Evolutionary conservation across 2,329 filamentous ascomycete genomes (phyloP).

Genomic region (Fusarium verrucosum): DNA sequence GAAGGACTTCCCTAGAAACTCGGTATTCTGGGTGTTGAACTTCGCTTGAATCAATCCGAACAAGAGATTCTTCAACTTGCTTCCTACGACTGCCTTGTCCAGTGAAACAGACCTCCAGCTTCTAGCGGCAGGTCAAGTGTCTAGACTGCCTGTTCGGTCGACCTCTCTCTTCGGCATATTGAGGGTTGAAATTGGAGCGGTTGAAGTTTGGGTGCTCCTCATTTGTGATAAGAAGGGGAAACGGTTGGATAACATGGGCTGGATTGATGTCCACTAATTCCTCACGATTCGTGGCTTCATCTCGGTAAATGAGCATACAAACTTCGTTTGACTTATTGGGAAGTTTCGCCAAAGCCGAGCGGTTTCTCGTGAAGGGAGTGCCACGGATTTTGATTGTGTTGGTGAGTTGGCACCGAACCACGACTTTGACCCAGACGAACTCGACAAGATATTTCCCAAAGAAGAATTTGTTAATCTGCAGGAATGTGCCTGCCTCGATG

Average conservation of each 20-base stretch:
- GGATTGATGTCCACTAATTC: constrained; percentile 55
- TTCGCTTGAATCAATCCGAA: constrained; percentile 47
- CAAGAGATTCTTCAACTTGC: constrained; percentile 51
- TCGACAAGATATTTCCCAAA: constrained; percentile 43
- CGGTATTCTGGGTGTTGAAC: constrained; percentile 45
- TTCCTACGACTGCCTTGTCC: constrained; percentile 35
- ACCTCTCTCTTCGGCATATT: constrained; percentile 4
- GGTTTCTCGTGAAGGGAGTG: constrained; percentile 49
- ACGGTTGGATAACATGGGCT: constrained; percentile 50
- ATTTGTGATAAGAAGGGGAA: constrained; percentile 66
- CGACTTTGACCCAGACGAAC: constrained; percentile 55
- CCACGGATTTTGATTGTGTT: constrained; percentile 51
- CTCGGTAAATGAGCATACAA: constrained; percentile 50
- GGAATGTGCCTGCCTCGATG: constrained; percentile 41
- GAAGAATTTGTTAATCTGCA: constrained; percentile 42
- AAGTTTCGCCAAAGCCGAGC: constrained; percentile 51
- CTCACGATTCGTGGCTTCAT: constrained; percentile 41
- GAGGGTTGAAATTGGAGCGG: constrained; percentile 39
- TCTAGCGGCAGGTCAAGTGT: constrained; percentile 64
- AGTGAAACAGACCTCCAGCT: constrained; percentile 45
- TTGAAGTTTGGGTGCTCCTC: constrained; percentile 53
- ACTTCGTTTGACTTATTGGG: constrained; percentile 55
- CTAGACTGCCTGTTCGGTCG: constrained; percentile 45
- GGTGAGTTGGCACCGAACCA: constrained; percentile 46
- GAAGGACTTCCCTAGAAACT: constrained; percentile 46